phyloP scores from a whole-genome alignment of 2,329 filamentous ascomycete genomes.

The Alternaria panax region DNA sequence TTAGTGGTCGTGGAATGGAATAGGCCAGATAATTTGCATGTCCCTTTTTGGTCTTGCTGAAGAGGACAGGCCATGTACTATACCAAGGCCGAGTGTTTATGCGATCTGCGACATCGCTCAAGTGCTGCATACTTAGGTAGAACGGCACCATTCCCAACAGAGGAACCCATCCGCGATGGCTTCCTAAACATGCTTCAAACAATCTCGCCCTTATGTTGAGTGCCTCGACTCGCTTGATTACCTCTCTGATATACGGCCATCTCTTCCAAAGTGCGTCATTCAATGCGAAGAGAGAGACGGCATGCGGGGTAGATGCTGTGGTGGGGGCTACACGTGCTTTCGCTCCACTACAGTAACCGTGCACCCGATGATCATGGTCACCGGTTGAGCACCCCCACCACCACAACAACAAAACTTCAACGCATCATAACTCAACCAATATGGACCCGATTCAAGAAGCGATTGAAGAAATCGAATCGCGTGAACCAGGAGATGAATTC shows the following conservation, averaged over 20 bases:
- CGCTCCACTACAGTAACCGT: neutral
- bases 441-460: no score
- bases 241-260: no score
- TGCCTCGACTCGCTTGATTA: neutral
- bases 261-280: neutral
- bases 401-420: no score
- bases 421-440: no score
- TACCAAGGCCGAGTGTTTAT: neutral
- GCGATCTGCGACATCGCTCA: neutral
- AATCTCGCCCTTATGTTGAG: neutral
- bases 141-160: slow-evolving; percentile 3
- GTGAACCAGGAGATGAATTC: no score
- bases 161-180: slow-evolving; percentile 8
- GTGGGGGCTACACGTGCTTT: slow-evolving; percentile 6
- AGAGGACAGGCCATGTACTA: neutral
- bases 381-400: no score
- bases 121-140: no score
- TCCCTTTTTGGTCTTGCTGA: neutral
- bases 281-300: neutral
- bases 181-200: neutral
- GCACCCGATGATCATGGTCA: no score
- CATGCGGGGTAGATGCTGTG: neutral
- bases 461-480: no score
- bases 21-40: neutral
- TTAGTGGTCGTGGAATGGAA: neutral